A percentile compares a stretch with the other conserved stretches of the same genome.
These are phyloP conservation scores for Solanum dulcamara DNA, from an alignment of 257 asterid species.

Conservation along the genomic window DNA sequence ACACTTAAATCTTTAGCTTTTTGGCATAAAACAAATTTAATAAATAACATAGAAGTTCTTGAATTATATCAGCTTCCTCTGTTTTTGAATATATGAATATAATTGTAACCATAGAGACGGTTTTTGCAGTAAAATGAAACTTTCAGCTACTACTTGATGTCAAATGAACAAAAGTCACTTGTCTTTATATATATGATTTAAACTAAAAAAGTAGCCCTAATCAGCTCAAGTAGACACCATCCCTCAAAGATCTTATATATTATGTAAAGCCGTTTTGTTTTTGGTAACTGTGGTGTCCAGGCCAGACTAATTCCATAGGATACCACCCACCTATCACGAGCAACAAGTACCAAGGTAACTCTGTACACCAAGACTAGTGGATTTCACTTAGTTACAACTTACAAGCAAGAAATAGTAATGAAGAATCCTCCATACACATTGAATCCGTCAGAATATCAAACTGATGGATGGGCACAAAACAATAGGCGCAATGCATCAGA, in stretches of 20 bases:
- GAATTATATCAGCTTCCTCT: background rate
- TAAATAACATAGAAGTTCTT: background rate
- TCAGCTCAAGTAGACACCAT: background rate
- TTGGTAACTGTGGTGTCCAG: background rate
- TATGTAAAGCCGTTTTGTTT: background rate
- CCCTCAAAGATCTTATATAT: background rate
- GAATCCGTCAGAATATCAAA: background rate
- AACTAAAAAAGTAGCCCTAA: background rate
- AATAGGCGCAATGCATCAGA: background rate
- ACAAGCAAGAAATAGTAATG: background rate
- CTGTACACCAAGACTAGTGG: background rate
- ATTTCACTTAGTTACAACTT: background rate
- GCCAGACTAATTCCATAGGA: background rate
- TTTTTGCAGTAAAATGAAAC: background rate
- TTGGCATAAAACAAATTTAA: background rate
- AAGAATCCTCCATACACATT: background rate
- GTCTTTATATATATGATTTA: background rate
- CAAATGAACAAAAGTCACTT: background rate
- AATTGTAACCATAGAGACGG: background rate
- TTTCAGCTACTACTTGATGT: background rate
- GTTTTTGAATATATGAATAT: background rate
- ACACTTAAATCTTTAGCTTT: background rate
- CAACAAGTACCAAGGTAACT: background rate
- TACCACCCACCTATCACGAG: background rate
- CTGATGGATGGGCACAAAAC: background rate